Evolutionary conservation across 1,284 basidiomycete species (phyloP), one percentile per base, ranked within the genome.

Genomic region (Rhodotorula sp.): DNA sequence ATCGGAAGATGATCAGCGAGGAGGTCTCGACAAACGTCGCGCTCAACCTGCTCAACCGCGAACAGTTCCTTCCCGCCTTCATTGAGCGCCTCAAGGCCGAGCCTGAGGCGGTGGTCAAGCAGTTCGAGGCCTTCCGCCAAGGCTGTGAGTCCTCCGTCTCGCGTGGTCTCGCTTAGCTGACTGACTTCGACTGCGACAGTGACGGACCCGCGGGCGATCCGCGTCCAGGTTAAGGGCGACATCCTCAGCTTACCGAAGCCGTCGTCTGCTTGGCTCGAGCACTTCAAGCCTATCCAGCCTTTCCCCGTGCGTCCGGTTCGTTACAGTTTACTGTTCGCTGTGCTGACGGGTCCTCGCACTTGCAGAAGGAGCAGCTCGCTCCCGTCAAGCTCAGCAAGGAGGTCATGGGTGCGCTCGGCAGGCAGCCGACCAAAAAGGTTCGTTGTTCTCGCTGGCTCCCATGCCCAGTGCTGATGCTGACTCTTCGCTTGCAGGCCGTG

Each of bases 191-290:
- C 13, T 9, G 15, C 19, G 51, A 8, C 78, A 94, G 91, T 94
- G 68, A 89, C 88, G 30, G 84, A 89, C 68, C 91, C 94, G 2
- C 86, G 87, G 44, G 89, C 89, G 48, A 84, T 95, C 60, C 87
- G 95, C 34, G 90, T 99, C 77, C 89, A 90, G 17, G 90, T 99
- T 9, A 86, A 88, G 17, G 96, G 96, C 27, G 88, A 97, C 77
- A 84, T 99, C 49, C 77, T 94, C 46, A 82, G 82, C 57, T 79
- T 98, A 52, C 77, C 84, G n/a, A 83, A 87, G 47, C 94, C 94
- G 5, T 85, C 89, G 58, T 87, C 86, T 57, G 83, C 84, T 24
- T 95, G 87, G 89, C 82, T 78, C 46, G 86, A 89, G 76, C 84
- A 90, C 77, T 93, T 96, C 79, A 75, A 85, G 58, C 78, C 82